Base-by-base conservation (phyloP, 1,284 basidiomycete species). In the Ceratobasidium sp. region DNA sequence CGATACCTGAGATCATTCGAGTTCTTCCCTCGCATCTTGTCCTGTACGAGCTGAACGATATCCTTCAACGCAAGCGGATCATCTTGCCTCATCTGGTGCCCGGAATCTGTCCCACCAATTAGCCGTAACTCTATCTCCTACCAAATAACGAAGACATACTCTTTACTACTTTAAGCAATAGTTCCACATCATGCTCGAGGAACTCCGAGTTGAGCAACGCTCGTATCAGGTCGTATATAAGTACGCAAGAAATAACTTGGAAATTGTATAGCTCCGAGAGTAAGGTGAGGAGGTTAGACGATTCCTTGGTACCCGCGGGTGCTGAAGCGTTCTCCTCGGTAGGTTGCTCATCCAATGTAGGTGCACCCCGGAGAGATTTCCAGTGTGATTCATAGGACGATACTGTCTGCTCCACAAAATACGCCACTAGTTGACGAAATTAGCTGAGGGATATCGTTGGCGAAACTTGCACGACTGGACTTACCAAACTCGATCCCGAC, bases 191-290 rank as follows among this genome's bases (percentile, higher is more conserved):
- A 68, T 93, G 89, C 84, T 98, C 97, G 0, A 88, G 88, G 77
- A 96, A 84, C 7, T 89, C 86, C 40, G 87, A 87, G 5, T 90
- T 87, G 64, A 99, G 87, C 77, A 99, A 89, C 9, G 89, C 88
- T 3, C 94, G 91, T 80, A 99, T 92, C 67, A 99, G 84, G 83
- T 99, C 97, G 85, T 97, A 99, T 59, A 99, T 86, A 23, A 99
- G 88, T 3, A 93, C 88, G 78, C 92, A 95, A 0, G 95, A 96
- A 62, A 99, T 90, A 33, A 99, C 94, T 84, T 96, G 94, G 82
- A 98, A 95, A 84, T 99, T 99, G 87, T 99, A 99, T 50, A 99
- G 86, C 83, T 99, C 96, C 2, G 96, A 94, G 28, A 98, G 87
- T 10, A 99, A 89, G 0, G 95, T 91, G 46, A 97, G 88, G 42